A percentile compares a stretch with the other conserved stretches of the same genome.
These are phyloP conservation scores for Tuber indicum DNA, from an alignment of 495 filamentous ascomycete species.

Conservation along the genomic window DNA sequence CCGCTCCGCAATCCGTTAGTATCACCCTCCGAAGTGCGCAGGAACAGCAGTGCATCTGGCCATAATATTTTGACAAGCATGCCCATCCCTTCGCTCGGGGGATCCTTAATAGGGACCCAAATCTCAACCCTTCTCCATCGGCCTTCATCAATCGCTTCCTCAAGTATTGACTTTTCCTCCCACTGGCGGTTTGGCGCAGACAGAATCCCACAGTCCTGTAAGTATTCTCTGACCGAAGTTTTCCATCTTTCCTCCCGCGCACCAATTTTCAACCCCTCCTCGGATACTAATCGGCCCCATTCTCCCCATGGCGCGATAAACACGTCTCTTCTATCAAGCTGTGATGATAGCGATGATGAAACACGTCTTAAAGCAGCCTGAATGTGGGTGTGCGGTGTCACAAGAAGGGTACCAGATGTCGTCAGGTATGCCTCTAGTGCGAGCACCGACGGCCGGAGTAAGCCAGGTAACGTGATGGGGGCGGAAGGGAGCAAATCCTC, in stretches of 20 bases:
- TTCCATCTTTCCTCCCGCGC: conserved; percentile 35
- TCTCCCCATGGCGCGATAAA: conserved; percentile 42
- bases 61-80: conserved; percentile 34
- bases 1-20: conserved; percentile 4
- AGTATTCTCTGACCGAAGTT: conserved; percentile 26
- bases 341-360: background rate
- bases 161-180: conserved; percentile 20
- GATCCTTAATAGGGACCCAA: conserved; percentile 32
- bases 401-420: conserved; percentile 33
- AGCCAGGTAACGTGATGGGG: conserved; percentile 29
- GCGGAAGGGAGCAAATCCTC: conserved; percentile 20
- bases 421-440: conserved; percentile 38
- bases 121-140: conserved; percentile 35
- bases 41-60: conserved; percentile 38
- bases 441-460: conserved; percentile 31
- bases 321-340: conserved; percentile 32
- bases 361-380: conserved; percentile 35
- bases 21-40: conserved; percentile 35
- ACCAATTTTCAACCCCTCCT: background rate
- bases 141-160: conserved; percentile 26
- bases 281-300: conserved; percentile 34
- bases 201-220: conserved; percentile 37
- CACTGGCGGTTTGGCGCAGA: conserved; percentile 11
- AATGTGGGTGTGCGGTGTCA: conserved; percentile 33
- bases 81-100: conserved; percentile 24